Base-by-base conservation (phyloP, 306 rosid genomes). In the Abrus precatorius region DNA sequence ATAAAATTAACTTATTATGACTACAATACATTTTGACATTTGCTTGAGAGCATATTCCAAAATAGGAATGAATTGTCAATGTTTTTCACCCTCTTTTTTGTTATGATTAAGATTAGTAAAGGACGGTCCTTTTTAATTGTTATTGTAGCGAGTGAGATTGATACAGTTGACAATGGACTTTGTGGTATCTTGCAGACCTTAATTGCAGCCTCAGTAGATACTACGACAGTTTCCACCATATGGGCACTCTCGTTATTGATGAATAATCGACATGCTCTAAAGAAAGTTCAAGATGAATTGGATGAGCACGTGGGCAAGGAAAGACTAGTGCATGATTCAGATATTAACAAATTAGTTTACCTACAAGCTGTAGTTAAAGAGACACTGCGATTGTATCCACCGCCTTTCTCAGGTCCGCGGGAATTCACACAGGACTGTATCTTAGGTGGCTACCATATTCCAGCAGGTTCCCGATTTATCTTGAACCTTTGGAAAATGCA, bases 311-410 rank as follows among this genome's bases (percentile, higher is more conserved):
- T 92, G 10, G 93, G 93, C 4, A 90, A 43, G 13, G 86, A 77
- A 30, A 84, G 91, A 49, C 3, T 76, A 3, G 88, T 89, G 32
- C 64, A 79, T 1, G 93, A 88, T 77, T 68, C 83, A n/a, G 97
- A 90, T 40, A 82, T 85, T 0, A 73, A 3, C 53, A 86, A 89
- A 9, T 66, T 92, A 5, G 83, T 7, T 2, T 92, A 92, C 34
- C 86, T 92, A 33, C 87, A 86, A 64, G 70, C 70, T 1, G 49
- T 64, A 1, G 70, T 64, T 38, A 64, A 64, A 64, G 70, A 64
- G 32, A 61, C 87, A 2, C 2, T 92, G 38, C 65, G 95, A 30
- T 70, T 92, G 36, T 86, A 83, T 62, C 85, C 93, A 6, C 74
- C 69, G 3, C 85, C 97, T n/a, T 75, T 88, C 2, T 45, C 84